Evolutionary conservation across 1,139 yeast species (phyloP).

Genomic region (Magnusiomyces paraingens): DNA sequence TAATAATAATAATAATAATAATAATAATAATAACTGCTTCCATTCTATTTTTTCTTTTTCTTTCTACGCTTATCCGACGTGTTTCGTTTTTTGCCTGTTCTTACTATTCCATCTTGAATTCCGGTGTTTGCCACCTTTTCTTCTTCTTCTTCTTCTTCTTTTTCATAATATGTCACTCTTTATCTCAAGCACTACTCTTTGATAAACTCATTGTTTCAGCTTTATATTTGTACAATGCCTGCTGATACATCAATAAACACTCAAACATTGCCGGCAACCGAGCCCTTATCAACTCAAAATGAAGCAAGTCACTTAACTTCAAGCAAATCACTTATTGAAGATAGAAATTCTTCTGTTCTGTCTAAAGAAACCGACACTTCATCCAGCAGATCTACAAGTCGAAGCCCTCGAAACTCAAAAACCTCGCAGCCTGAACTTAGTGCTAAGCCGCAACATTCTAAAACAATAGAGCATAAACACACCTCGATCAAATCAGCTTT

Average conservation of each 20-base stretch:
- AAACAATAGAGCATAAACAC: no score
- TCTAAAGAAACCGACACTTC: slow-evolving; percentile 6
- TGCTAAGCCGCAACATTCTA: not conserved
- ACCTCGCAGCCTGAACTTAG: not conserved
- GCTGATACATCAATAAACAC: slow-evolving; percentile 1
- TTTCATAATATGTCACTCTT: not conserved
- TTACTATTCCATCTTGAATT: no score
- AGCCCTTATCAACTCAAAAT: no score
- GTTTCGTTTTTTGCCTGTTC: no score
- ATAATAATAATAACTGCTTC: no score
- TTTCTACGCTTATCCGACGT: no score
- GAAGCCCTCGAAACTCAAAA: not conserved
- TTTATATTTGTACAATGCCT: not conserved
- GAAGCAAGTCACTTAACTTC: no score
- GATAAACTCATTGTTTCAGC: not conserved
- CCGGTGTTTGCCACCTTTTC: not conserved
- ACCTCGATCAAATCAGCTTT: no score
- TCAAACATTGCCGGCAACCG: no score
- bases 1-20: no score
- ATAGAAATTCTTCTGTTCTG: not conserved
- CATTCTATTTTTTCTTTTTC: no score
- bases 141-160: not conserved
- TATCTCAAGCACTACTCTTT: not conserved
- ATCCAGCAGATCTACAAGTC: not conserved
- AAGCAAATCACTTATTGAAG: no score